Percentiles rank a stretch among this genome's conserved stretches.
phyloP scores from a whole-genome alignment of 805 yeast species.

The Saturnispora gosingensis region DNA sequence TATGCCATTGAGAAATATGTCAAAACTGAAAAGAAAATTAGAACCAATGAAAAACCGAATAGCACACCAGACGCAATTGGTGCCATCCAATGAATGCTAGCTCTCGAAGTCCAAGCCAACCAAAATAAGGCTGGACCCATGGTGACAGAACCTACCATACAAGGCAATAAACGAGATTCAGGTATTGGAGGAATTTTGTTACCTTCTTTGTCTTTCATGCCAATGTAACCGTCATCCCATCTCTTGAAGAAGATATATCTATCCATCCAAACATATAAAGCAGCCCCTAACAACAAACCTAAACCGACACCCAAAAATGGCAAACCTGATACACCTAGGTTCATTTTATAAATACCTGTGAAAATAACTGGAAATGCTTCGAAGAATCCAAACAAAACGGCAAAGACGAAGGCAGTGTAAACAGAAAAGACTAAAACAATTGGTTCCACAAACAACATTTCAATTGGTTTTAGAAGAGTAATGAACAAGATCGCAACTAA shows the following conservation, averaged over 20 bases:
- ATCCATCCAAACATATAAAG: conserved; percentile 42
- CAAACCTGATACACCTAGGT: conserved; percentile 52
- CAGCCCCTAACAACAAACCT: conserved; percentile 52
- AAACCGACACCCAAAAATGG: conserved; percentile 66
- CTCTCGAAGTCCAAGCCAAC: conserved; percentile 70
- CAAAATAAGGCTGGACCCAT: conserved; percentile 67
- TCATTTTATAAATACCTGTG: conserved; percentile 53
- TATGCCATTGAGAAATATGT: conserved; percentile 61
- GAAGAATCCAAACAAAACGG: conserved; percentile 70
- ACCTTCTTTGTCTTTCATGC: conserved; percentile 49
- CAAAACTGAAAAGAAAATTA: conserved; percentile 62
- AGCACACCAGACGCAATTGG: conserved; percentile 72
- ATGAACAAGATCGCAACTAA: conserved; percentile 38
- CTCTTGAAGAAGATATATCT: conserved; percentile 41
- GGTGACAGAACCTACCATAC: conserved; percentile 58
- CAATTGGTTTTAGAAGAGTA: conserved; percentile 52
- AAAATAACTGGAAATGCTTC: conserved; percentile 73
- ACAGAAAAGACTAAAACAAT: conserved; percentile 61
- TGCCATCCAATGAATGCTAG: conserved; percentile 62
- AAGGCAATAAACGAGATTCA: conserved; percentile 49
- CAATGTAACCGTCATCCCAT: conserved; percentile 53
- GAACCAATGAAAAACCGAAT: conserved; percentile 64
- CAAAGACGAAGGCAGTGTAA: conserved; percentile 67
- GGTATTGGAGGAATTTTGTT: conserved; percentile 46
- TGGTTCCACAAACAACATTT: conserved; percentile 66